Evolutionary conservation across 2,329 filamentous ascomycete species (phyloP).

Genomic region (Graphilbum fragrans): DNA sequence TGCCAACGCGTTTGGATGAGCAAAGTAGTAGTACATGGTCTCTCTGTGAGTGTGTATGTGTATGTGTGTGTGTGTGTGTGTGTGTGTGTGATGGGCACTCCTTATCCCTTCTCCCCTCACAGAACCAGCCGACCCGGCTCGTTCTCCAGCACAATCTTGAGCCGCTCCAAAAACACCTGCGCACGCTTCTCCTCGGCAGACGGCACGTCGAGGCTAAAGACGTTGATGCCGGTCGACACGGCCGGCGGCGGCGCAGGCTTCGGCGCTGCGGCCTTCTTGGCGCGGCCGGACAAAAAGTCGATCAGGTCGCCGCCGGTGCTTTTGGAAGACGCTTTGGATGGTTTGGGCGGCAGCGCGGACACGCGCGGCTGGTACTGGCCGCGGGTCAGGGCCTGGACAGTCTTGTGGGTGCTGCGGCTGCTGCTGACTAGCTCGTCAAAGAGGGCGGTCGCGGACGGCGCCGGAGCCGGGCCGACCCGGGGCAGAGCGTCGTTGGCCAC

Average conservation of each 20-base stretch:
- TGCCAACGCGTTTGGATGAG: no score
- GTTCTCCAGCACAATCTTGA: conserved; percentile 72
- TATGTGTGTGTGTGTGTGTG: no score
- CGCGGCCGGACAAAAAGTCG: conserved; percentile 43
- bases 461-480: conserved; percentile 40
- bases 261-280: conserved; percentile 4
- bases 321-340: conserved; percentile 9
- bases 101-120: conserved; percentile 17
- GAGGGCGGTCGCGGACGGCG: conserved; percentile 66
- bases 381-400: conserved; percentile 33
- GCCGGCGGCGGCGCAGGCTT: conserved; percentile 25
- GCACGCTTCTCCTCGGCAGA: conserved; percentile 74
- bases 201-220: conserved; percentile 72
- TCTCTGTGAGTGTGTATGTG: no score
- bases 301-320: conserved; percentile 58
- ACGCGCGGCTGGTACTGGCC: conserved; percentile 65
- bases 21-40: no score
- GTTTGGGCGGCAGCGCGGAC: conserved; percentile 35
- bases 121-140: conserved; percentile 66
- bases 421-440: conserved; percentile 77
- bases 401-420: conserved; percentile 14
- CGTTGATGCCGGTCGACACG: conserved; percentile 49
- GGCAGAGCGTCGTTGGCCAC: conserved; percentile 83
- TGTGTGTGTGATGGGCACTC: background rate
- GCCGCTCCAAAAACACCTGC: conserved; percentile 67